Percentiles rank a stretch among this genome's conserved stretches.
These are phyloP conservation scores for Leishmania mexicana DNA, from an alignment of 208 protist species.

Conservation along the genomic window DNA sequence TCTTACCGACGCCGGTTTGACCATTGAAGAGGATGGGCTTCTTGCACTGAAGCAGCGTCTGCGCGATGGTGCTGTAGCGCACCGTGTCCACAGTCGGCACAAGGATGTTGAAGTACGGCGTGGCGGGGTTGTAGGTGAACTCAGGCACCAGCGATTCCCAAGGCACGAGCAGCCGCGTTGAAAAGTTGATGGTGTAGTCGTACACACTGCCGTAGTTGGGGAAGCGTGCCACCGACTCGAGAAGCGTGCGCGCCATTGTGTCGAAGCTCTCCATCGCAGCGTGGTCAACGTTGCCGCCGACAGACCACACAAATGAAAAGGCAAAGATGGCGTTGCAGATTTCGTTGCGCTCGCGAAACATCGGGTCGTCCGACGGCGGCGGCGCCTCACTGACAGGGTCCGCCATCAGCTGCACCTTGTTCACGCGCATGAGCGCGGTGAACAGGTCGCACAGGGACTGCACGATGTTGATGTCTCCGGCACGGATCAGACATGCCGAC, in stretches of 20 bases:
- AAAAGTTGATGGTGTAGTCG: slow-evolving; percentile 94
- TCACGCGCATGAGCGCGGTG: slow-evolving; percentile 71
- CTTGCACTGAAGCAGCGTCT: slow-evolving; percentile 82
- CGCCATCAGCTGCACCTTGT: slow-evolving; percentile 77
- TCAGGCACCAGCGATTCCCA: slow-evolving; percentile 86
- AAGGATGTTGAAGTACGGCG: slow-evolving; percentile 97
- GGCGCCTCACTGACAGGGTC: slow-evolving; percentile 58
- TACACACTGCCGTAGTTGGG: slow-evolving; percentile 92
- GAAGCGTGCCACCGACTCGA: slow-evolving; percentile 89
- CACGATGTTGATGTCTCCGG: slow-evolving; percentile 93
- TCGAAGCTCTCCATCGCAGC: slow-evolving; percentile 93
- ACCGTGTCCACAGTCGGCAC: slow-evolving; percentile 98
- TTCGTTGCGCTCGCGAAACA: slow-evolving; percentile 88
- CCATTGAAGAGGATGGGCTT: slow-evolving; percentile 96
- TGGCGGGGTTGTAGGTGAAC: slow-evolving; percentile 80
- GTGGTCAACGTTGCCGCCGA: slow-evolving; percentile 95
- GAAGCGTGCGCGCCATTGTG: slow-evolving; percentile 69
- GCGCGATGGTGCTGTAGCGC: slow-evolving; percentile 92
- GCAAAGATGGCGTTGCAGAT: slow-evolving; percentile 91
- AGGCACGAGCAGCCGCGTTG: slow-evolving; percentile 69
- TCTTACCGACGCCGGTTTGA: slow-evolving; percentile 96
- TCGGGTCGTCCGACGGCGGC: slow-evolving; percentile 50
- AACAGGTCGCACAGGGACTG: slow-evolving; percentile 94
- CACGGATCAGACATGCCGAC: slow-evolving; percentile 81
- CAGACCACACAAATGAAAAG: slow-evolving; percentile 96